These are phyloP conservation scores for Exophiala bonariae DNA, from an alignment of 2,329 filamentous ascomycete genomes.

Conservation along the genomic window DNA sequence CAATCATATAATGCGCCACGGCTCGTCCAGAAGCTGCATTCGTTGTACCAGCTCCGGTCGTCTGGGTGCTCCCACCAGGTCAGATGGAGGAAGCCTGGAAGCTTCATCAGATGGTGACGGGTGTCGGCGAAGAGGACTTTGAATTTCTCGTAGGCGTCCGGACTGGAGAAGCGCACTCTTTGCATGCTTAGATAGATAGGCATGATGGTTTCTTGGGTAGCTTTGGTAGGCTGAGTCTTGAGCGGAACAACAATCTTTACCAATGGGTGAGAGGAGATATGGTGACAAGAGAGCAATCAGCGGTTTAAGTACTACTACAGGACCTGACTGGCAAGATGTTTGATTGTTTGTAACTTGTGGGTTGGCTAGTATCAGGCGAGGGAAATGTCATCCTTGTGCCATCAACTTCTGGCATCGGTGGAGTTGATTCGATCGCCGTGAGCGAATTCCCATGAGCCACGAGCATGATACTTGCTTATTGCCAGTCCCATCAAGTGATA, in stretches of 20 bases:
- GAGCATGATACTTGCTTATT: background rate
- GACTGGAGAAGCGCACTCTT: slow-evolving; percentile 21
- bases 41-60: slow-evolving; percentile 21
- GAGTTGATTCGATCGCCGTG: no score
- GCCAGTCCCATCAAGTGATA: background rate
- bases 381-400: no score
- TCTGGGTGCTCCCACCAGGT: slow-evolving; percentile 23
- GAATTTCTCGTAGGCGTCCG: slow-evolving; percentile 20
- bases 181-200: slow-evolving; percentile 20
- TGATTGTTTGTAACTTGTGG: background rate
- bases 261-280: background rate
- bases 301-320: background rate
- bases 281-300: no score
- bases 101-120: slow-evolving; percentile 15
- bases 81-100: slow-evolving; percentile 19
- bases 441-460: background rate
- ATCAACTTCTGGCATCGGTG: no score
- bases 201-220: slow-evolving; percentile 8
- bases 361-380: no score
- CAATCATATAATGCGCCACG: slow-evolving; percentile 19
- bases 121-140: slow-evolving; percentile 21
- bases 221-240: background rate
- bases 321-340: background rate
- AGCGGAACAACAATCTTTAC: no score
- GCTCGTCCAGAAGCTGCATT: slow-evolving; percentile 22